Base-by-base conservation (phyloP, 2,329 filamentous ascomycete species). In the Fusarium chlamydosporum region DNA sequence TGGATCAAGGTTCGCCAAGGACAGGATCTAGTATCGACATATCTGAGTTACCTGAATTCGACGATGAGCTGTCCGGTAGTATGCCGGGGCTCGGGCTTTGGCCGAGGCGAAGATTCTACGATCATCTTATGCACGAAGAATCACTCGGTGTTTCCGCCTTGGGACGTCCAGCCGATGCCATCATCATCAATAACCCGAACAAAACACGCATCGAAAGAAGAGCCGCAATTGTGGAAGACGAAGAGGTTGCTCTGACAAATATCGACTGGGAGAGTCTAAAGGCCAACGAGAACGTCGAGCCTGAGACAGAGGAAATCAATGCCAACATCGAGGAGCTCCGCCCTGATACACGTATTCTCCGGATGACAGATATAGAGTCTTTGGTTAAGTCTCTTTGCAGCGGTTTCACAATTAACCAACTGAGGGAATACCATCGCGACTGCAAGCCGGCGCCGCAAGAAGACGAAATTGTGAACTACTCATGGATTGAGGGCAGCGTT, bases 291-390 rank as follows among this genome's bases (percentile, higher is more conserved):
- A 68, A 63, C 3, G 65, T 66, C 4, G 72, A 76, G 4, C 64
- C 75, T 2, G 74, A 61, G 3, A 29, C 69, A 3, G 74, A 79
- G 18, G 81, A 86, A 41, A 75, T 82, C 3, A 72, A 79, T 48
- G 72, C 75, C 5, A 84, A 85, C 59, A 82, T 89, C 18, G 77
- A 87, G 33, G 81, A 82, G 56, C 71, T 88, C 34, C 79, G 80
- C 37, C 86, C 86, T 2, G 78, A 80, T 7, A 78, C 78, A 26
- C 78, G 62, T 2, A 70, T 79, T 10, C 57, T 88, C 6, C 71
- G 77, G 2, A 70, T 75, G 34, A 76, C 72, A 0, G 79, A 84
- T 8, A 86, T 86, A 54, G 72, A 78, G 5, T 75, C 77, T 13
- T 71, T 88, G 15, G 70, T 79, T 27, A 61, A 76, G 1, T 65